Evolutionary conservation across 805 yeast genomes (phyloP).

Genomic region (Pichia insulana): DNA sequence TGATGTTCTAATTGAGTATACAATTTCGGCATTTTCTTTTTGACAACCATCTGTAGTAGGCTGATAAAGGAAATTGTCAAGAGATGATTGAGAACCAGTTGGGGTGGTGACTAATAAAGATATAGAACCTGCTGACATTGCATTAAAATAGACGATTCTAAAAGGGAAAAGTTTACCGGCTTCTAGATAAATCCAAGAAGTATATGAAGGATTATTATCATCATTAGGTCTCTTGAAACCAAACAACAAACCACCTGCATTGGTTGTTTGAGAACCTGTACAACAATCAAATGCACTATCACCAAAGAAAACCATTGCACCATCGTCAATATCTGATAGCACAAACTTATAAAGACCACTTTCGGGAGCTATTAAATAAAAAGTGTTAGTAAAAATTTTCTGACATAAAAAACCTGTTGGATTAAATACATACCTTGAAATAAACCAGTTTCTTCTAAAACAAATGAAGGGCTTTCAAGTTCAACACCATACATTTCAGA

Average conservation of each 20-base stretch:
- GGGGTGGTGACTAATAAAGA: too few species aligned
- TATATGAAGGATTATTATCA: neutral
- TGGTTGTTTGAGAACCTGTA: neutral
- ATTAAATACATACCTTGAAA: conserved; percentile 5
- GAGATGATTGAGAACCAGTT: too few species aligned
- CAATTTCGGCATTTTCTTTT: neutral
- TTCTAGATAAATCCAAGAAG: conserved; percentile 6
- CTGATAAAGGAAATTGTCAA: too few species aligned
- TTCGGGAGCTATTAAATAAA: conserved; percentile 14
- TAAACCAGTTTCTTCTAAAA: conserved; percentile 11
- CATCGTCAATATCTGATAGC: conserved; percentile 22
- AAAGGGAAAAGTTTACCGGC: conserved; percentile 11
- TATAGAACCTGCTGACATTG: too few species aligned
- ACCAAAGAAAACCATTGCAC: conserved; percentile 25
- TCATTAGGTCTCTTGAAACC: neutral
- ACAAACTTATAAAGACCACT: conserved; percentile 23
- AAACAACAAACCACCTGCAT: too few species aligned
- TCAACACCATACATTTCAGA: conserved; percentile 3
- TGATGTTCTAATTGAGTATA: neutral
- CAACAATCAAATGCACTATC: conserved; percentile 29
- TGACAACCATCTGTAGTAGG: too few species aligned
- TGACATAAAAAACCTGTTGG: neutral
- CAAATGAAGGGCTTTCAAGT: conserved; percentile 4
- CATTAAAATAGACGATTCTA: conserved; percentile 5
- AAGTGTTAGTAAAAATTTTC: too few species aligned